phyloP scores from a whole-genome alignment of 78 protist species.

The Dictyostelium discoideum region DNA sequence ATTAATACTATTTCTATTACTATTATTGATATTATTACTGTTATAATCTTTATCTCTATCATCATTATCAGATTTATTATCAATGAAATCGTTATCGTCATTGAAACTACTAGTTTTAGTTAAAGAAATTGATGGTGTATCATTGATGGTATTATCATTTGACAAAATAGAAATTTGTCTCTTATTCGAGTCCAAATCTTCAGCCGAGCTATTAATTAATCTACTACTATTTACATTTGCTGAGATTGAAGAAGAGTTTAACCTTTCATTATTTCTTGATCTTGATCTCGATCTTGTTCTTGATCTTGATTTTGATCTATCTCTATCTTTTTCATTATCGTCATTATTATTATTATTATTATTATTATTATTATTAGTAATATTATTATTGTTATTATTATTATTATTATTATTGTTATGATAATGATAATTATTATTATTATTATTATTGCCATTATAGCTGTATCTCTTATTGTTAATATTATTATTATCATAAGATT shows the following conservation, averaged over 20 bases:
- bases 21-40: neutral
- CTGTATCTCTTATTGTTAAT: neutral
- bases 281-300: slow-evolving; percentile 55
- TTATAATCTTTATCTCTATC: neutral
- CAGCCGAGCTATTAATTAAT: neutral
- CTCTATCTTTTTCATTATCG: neutral
- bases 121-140: neutral
- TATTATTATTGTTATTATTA: neutral
- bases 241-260: neutral
- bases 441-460: neutral
- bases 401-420: neutral
- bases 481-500: neutral
- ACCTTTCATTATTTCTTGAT: neutral
- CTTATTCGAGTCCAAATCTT: neutral
- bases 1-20: no score
- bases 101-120: neutral
- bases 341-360: neutral
- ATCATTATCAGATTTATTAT: neutral
- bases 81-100: neutral
- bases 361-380: neutral
- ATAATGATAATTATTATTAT: neutral
- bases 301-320: neutral
- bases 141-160: neutral
- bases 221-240: neutral
- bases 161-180: neutral